These are phyloP conservation scores for Dinochytrium kinnereticum DNA, from an alignment of 371 early-diverging fungal genomes.

Conservation along the genomic window DNA sequence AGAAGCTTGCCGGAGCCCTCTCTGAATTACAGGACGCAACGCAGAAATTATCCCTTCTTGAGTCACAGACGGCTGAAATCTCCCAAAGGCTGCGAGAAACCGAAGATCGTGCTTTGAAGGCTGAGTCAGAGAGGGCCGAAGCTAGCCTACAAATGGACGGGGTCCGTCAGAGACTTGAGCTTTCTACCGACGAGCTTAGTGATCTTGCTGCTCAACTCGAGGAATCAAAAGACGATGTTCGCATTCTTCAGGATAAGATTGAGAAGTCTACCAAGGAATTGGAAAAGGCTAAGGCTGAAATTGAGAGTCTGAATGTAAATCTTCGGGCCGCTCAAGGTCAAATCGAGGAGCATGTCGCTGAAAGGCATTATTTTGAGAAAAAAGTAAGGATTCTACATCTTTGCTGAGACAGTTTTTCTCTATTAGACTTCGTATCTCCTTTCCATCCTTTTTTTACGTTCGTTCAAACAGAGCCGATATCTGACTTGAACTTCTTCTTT, in stretches of 20 bases:
- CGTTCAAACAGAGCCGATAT: neutral
- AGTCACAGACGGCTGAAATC: neutral
- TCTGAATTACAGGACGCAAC: neutral
- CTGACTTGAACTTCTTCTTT: too few relatives aligned
- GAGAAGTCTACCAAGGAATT: neutral
- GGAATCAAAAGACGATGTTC: conserved; percentile 21
- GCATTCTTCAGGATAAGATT: conserved; percentile 17
- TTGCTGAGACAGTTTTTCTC: too few relatives aligned
- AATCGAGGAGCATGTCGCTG: neutral
- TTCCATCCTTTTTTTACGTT: neutral
- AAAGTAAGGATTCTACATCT: neutral
- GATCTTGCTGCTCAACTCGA: conserved; percentile 17
- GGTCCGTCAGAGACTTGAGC: neutral
- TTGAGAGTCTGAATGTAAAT: neutral
- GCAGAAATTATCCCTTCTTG: neutral
- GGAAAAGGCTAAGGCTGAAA: conserved; percentile 12
- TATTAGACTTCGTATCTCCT: too few relatives aligned
- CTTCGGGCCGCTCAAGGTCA: neutral
- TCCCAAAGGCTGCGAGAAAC: neutral
- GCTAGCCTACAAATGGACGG: neutral
- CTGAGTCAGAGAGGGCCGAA: neutral
- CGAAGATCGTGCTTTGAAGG: neutral
- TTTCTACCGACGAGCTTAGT: neutral
- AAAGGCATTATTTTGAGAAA: neutral
- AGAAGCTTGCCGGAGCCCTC: neutral